These are phyloP conservation scores for Teratosphaeria viscida DNA, from an alignment of 2,329 filamentous ascomycete genomes.

Conservation along the genomic window DNA sequence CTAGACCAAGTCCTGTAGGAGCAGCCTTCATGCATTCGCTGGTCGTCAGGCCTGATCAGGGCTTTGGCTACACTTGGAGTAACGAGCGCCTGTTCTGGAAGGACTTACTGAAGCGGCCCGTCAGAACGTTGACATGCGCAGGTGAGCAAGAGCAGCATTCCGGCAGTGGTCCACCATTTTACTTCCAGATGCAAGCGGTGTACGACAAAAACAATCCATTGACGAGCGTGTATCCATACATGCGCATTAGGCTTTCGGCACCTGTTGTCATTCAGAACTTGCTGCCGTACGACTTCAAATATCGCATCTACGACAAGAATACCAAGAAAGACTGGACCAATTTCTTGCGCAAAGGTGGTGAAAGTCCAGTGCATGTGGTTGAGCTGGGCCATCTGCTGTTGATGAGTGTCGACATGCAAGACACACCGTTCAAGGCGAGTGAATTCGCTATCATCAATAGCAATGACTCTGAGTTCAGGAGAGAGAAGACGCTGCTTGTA, in stretches of 20 bases:
- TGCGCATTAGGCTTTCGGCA: constrained; percentile 83
- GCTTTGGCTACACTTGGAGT: constrained; percentile 95
- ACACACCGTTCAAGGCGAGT: constrained; percentile 86
- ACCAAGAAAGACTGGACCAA: constrained; percentile 99
- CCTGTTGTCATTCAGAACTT: constrained; percentile 92
- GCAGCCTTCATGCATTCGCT: constrained; percentile 83
- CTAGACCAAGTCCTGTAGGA: constrained; percentile 80
- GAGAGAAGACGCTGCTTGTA: constrained; percentile 66
- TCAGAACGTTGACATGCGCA: constrained; percentile 76
- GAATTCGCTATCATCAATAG: constrained; percentile 97
- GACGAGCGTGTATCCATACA: constrained; percentile 79
- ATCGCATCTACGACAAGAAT: constrained; percentile 96
- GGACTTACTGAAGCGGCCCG: constrained; percentile 75
- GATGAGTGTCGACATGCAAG: constrained; percentile 91
- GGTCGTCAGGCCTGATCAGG: constrained; percentile 81
- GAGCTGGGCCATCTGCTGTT: constrained; percentile 88
- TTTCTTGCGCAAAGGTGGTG: constrained; percentile 88
- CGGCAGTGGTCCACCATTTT: constrained; percentile 59
- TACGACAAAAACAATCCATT: constrained; percentile 78
- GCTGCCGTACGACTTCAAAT: constrained; percentile 96
- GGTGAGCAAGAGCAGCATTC: constrained; percentile 66
- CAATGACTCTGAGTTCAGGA: constrained; percentile 77
- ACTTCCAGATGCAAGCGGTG: constrained; percentile 86
- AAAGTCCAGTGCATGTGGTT: constrained; percentile 94
- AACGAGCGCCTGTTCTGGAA: constrained; percentile 85